Conservation (phyloP, 164 flowering plant genomes). For the Stephania japonica region DNA sequence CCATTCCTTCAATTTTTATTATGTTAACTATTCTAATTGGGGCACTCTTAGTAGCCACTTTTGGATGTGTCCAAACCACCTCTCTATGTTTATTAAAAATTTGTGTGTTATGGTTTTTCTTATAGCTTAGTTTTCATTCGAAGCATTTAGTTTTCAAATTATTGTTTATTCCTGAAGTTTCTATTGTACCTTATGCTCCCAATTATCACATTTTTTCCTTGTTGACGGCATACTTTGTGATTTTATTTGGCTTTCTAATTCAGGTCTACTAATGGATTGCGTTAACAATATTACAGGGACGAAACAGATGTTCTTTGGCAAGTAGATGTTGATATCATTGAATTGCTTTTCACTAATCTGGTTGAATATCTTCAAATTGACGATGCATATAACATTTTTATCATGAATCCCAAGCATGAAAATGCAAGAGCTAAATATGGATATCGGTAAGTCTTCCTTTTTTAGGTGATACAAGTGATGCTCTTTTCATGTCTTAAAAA, state of each 20-base stretch:
- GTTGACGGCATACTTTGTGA: background rate
- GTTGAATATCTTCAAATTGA: constrained; percentile 78
- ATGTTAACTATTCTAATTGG: too few relatives aligned
- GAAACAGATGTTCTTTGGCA: constrained; percentile 58
- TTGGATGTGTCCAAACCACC: too few relatives aligned
- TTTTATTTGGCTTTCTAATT: background rate
- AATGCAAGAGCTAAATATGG: constrained; percentile 60
- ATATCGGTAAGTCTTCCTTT: constrained; percentile 48
- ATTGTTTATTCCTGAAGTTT: background rate
- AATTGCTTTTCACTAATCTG: constrained; percentile 62
- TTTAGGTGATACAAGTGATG: background rate
- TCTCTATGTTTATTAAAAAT: background rate
- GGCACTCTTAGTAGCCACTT: too few relatives aligned
- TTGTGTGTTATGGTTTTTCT: background rate
- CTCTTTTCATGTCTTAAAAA: background rate
- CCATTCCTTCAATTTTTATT: too few relatives aligned
- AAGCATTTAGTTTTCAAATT: too few relatives aligned
- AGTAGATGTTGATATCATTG: constrained; percentile 84
- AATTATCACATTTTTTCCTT: background rate
- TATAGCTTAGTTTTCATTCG: background rate
- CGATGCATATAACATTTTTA: constrained; percentile 75
- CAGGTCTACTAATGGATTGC: background rate
- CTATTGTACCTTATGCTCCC: background rate
- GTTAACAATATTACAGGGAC: constrained; percentile 36
- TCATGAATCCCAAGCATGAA: constrained; percentile 73